phyloP scores from a whole-genome alignment of 768 basidiomycete species.

The Tulasnella sp. region DNA sequence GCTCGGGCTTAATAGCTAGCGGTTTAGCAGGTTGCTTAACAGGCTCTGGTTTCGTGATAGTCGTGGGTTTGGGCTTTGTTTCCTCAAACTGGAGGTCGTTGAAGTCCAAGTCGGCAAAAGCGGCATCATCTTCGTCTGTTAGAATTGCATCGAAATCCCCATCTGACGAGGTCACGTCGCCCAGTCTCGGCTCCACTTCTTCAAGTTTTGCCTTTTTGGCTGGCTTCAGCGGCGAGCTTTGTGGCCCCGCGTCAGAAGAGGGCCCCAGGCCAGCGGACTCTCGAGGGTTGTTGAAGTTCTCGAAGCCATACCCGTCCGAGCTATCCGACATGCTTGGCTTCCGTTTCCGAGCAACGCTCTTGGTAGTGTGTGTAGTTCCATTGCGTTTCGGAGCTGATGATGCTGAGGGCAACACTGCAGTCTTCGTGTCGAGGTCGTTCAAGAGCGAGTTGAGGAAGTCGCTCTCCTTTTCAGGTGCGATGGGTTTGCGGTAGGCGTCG shows the following conservation, averaged over 20 bases:
- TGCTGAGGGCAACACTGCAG: neutral
- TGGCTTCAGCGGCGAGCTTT: neutral
- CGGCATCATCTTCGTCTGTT: slow-evolving; percentile 21
- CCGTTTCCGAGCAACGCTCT: neutral
- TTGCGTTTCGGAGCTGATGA: neutral
- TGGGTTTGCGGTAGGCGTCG: slow-evolving; percentile 63
- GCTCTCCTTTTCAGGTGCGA: slow-evolving; percentile 70
- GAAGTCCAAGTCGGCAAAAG: slow-evolving; percentile 26
- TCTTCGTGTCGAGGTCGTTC: slow-evolving; percentile 52
- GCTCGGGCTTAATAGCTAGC: slow-evolving; percentile 25
- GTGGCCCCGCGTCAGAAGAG: neutral
- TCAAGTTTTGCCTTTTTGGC: slow-evolving; percentile 8
- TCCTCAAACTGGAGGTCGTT: slow-evolving; percentile 23
- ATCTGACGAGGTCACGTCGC: slow-evolving; percentile 8
- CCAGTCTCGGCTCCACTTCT: neutral
- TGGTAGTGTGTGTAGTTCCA: neutral
- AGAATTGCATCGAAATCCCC: neutral
- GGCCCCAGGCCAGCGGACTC: neutral
- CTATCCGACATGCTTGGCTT: neutral
- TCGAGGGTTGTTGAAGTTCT: neutral
- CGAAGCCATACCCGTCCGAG: neutral
- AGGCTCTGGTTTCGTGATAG: slow-evolving; percentile 52
- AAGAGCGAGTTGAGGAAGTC: slow-evolving; percentile 85
- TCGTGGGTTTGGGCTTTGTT: slow-evolving; percentile 22
- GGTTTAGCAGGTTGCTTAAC: slow-evolving; percentile 65